These are phyloP conservation scores for Aspergillus sparsus DNA, from an alignment of 495 filamentous ascomycete genomes.

Conservation along the genomic window DNA sequence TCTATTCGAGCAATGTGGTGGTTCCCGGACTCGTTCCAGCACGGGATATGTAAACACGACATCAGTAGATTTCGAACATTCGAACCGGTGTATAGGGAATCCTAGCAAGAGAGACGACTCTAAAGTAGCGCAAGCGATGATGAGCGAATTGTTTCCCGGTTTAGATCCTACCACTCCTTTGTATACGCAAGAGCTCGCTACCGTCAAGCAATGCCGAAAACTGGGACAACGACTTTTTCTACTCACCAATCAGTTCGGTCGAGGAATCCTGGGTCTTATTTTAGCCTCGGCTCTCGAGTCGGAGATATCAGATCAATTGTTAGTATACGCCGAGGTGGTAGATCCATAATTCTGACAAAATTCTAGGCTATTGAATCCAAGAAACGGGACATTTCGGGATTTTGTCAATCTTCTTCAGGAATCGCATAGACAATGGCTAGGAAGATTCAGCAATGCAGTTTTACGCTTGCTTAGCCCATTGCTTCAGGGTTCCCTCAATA, in stretches of 20 bases:
- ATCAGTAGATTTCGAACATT: not conserved
- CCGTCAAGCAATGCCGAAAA: not conserved
- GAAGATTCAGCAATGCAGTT: too few relatives aligned
- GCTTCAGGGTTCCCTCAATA: too few relatives aligned
- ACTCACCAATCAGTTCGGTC: not conserved
- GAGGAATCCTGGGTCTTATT: slow-evolving; percentile 5
- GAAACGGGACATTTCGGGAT: too few relatives aligned
- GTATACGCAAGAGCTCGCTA: not conserved
- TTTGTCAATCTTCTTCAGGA: too few relatives aligned
- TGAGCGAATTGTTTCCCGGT: not conserved
- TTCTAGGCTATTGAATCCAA: too few relatives aligned
- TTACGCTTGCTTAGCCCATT: too few relatives aligned
- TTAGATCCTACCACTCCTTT: not conserved
- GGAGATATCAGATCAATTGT: too few relatives aligned
- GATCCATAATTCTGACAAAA: too few relatives aligned
- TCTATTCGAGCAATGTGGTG: not conserved
- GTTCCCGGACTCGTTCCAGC: not conserved
- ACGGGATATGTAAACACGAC: not conserved
- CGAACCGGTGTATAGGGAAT: not conserved
- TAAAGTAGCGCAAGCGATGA: slow-evolving; percentile 5
- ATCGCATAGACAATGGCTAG: too few relatives aligned
- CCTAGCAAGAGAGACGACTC: slow-evolving; percentile 1
- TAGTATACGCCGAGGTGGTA: too few relatives aligned
- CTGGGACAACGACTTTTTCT: not conserved
- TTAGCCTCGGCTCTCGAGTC: not conserved